Evolutionary conservation across 108 stramenopile genomes (phyloP), one percentile per base, ranked within the genome.

Genomic region (Aurantiochytrium sp.): DNA sequence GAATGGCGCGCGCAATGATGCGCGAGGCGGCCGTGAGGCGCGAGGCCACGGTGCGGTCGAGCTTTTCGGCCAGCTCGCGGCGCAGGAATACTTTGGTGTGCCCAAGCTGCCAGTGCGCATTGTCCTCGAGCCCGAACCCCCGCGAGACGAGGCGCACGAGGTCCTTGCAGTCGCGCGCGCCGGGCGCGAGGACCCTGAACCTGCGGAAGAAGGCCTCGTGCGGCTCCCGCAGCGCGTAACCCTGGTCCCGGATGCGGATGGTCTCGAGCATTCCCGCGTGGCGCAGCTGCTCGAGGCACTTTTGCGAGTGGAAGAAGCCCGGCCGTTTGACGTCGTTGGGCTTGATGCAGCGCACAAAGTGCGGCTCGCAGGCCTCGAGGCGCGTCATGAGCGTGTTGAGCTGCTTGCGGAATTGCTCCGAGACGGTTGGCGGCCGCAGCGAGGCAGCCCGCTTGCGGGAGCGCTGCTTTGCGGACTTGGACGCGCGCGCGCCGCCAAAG

Each of bases 221-320:
- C 24, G 93, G 91, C 89, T 97, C 95, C 24, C 97, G 94, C n/a
- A 96, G 89, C 34, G 96, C 93, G 87, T 97, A 98, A 17, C 96
- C 96, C 88, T 97, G 95, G 54, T 96, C 92, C 15, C 98, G 94
- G 89, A 99, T 97, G 30, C 97, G 95, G 85, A 99, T 96, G 37
- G 97, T 95, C 91, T 99, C 98, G 95, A 99, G 95, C 97, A 97
- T 97, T 69, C 98, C 98, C n/a, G 97, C 95, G 89, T 98, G 97
- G 85, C 96, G 93, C 8, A 99, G 92, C 91, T 99, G 98, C 69
- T 95, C 88, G 45, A 97, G 86, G 6, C 86, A 52, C 89, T 96
- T 95, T 24, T 94, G 94, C 39, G 95, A 88, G 68, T 93, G 90
- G 87, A 97, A 95, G 36, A 90, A 52, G 69, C 93, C 92, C 0